Evolutionary conservation across 495 filamentous ascomycete species (phyloP).

Genomic region (Cercophora newfieldiana): DNA sequence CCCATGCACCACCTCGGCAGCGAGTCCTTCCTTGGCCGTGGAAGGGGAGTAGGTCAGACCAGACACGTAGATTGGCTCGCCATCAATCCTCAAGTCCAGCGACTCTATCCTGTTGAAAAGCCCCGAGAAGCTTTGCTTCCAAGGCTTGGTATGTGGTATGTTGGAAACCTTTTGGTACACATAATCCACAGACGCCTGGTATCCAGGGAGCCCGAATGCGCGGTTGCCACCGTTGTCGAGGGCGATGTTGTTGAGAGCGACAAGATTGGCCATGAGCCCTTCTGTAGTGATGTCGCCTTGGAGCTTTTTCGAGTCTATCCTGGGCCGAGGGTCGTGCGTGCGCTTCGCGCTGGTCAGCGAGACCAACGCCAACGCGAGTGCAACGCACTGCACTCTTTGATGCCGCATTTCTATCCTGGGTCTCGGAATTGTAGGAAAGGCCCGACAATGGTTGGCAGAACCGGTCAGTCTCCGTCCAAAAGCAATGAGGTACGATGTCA

Average conservation of each 20-base stretch:
- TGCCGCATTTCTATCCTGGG: not conserved
- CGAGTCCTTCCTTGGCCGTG: conserved; percentile 41
- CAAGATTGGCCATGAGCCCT: conserved; percentile 21
- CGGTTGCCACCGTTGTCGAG: conserved; percentile 45
- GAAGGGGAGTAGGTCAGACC: conserved; percentile 45
- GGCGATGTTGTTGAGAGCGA: conserved; percentile 42
- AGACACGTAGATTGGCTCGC: conserved; percentile 37
- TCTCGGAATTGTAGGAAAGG: not conserved
- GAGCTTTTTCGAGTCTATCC: conserved; percentile 10
- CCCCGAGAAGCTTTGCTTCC: conserved; percentile 45
- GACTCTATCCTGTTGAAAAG: conserved; percentile 40
- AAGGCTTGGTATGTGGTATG: conserved; percentile 29
- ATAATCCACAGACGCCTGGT: conserved; percentile 47
- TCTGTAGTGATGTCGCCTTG: conserved; percentile 16
- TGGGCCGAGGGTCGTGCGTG: not conserved
- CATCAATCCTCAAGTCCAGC: conserved; percentile 39
- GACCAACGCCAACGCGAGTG: not conserved
- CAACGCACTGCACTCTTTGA: not conserved
- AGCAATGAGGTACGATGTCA: no score
- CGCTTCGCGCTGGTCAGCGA: not conserved
- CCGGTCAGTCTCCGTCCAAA: no score
- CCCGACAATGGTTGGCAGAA: no score
- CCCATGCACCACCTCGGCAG: conserved; percentile 39
- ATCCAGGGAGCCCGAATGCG: conserved; percentile 50
- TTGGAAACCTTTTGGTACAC: conserved; percentile 34